phyloP scores from a whole-genome alignment of 1,139 yeast species.

The Scheffersomyces illinoinensis region DNA sequence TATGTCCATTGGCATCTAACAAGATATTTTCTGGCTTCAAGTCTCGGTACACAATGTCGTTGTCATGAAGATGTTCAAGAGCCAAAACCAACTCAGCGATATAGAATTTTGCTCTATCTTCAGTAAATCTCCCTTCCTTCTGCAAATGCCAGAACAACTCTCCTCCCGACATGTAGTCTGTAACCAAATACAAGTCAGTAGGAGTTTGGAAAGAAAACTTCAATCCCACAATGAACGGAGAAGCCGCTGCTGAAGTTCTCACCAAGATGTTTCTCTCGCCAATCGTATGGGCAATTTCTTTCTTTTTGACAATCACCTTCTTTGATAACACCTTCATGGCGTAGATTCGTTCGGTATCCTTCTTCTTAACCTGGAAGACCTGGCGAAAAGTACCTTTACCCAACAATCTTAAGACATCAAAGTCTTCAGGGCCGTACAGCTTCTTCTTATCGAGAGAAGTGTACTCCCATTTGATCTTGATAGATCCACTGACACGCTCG shows the following conservation, averaged over 20 bases:
- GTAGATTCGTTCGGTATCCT: slow-evolving; percentile 83
- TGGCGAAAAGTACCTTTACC: slow-evolving; percentile 99
- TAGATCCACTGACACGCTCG: slow-evolving; percentile 72
- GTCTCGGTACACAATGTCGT: slow-evolving; percentile 92
- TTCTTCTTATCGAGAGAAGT: slow-evolving; percentile 62
- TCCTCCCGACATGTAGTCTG: slow-evolving; percentile 98
- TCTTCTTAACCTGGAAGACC: slow-evolving; percentile 91
- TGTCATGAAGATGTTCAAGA: slow-evolving; percentile 86
- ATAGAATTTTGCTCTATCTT: slow-evolving; percentile 91
- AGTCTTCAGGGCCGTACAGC: slow-evolving; percentile 90
- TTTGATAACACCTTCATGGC: slow-evolving; percentile 97
- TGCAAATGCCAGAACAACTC: slow-evolving; percentile 97
- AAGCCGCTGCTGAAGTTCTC: slow-evolving; percentile 75
- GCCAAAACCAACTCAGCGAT: slow-evolving; percentile 94
- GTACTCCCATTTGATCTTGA: slow-evolving; percentile 74
- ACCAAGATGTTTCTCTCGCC: slow-evolving; percentile 95
- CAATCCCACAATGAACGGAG: slow-evolving; percentile 89
- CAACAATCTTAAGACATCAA: slow-evolving; percentile 81
- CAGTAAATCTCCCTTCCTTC: slow-evolving; percentile 90
- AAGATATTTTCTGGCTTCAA: slow-evolving; percentile 92
- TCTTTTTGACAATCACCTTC: slow-evolving; percentile 92
- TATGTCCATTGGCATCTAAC: slow-evolving; percentile 94
- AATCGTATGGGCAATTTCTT: slow-evolving; percentile 95
- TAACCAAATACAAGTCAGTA: slow-evolving; percentile 83
- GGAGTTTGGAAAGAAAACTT: slow-evolving; percentile 97